Base-by-base conservation (phyloP, 2,329 filamentous ascomycete species). In the Emergomyces pasteurianus region DNA sequence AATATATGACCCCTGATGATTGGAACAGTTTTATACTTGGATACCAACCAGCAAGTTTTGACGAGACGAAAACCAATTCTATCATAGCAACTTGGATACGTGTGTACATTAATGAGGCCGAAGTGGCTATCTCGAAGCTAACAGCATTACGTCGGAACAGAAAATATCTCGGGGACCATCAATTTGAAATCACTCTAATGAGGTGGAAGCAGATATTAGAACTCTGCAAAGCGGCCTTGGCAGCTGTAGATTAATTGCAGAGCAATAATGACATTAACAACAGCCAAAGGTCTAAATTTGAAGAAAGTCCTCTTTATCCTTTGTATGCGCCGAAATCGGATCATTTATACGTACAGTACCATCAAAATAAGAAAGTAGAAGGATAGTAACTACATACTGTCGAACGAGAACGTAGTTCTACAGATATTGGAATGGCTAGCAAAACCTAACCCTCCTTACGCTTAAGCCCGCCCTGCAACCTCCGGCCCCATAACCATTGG, bases 1-100 rank as follows among this genome's bases (percentile, higher is more conserved):
- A 67, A 62, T 75, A 75, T 63, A 74, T 78, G 71, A 65, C 69
- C 26, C 69, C 66, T 10, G 65, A 71, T 47, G 68, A 73, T 59
- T 78, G 75, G 75, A 68, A 69, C 40, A 70, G 71, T 31, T 73
- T 75, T 64, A 67, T 74, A 21, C 70, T 71, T n/a, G 75, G 75
- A 23, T 68, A 68, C 43, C 70, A 70, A n/a, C 67, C 66, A 36
- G 53, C 68, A 38, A 68, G 67, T 12, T 65, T 72, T 36, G 68
- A 73, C 58, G 66, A 69, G 21, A 64, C 58, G 26, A 71, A 68
- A 59, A 71, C 73, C 10, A 67, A 69, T 59, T 60, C 60, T 12
- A 68, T 74, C 28, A 73, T 77, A 60, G 66, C 65, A 50, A 63
- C 62, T n/a, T 75, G 74, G 71, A 70, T 77, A 61, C 59, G 61